Base-by-base conservation (phyloP, 495 filamentous ascomycete genomes). In the Penicillium coprophilum region DNA sequence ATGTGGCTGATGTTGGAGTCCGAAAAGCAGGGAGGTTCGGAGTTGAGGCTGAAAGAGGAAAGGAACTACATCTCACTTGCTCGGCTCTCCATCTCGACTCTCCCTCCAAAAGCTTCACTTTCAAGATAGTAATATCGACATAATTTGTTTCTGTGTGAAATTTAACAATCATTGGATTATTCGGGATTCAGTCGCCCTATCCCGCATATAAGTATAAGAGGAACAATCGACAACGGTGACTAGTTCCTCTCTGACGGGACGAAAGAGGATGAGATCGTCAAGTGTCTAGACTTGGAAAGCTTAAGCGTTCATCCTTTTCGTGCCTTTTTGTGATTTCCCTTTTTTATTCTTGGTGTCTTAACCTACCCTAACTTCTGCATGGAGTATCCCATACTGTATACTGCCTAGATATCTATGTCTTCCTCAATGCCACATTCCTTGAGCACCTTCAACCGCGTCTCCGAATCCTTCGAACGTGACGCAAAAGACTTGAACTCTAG, bases 231-330 rank as follows among this genome's bases (percentile, higher is more conserved):
- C 31, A 24, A 23, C 47, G 17, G 7, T 4, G 3, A 31, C 31
- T 38, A 27, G 28, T 44, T 21, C 6, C 44, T 28, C 15, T 15
- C 4, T n/a, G 21, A 19, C 28, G 28, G 24, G 49, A 44, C 40
- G 0, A 34, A 39, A 27, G 13, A n/a, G 45, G 51, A 23, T 54
- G 31, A 32, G 52, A 54, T 54, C 52, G 41, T 13, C 52, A 10
- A 34, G 13, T 45, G 41, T 21, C 20, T 38, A 6, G 21, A 54
- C 13, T 20, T 28, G 52, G 52, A 54, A 54, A 46, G 52, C 51
- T 54, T 39, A 54, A 46, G 21, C 21, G 43, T 38, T 54, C 41
- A 46, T 54, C 41, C 19, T 46, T 46, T 12, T 20, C 9, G 36
- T 34, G 2, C 5, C 15, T 17, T 4, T 7, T 19, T 21, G 31